These are phyloP conservation scores for Exophiala sideris DNA, from an alignment of 2,329 filamentous ascomycete genomes.

Conservation along the genomic window DNA sequence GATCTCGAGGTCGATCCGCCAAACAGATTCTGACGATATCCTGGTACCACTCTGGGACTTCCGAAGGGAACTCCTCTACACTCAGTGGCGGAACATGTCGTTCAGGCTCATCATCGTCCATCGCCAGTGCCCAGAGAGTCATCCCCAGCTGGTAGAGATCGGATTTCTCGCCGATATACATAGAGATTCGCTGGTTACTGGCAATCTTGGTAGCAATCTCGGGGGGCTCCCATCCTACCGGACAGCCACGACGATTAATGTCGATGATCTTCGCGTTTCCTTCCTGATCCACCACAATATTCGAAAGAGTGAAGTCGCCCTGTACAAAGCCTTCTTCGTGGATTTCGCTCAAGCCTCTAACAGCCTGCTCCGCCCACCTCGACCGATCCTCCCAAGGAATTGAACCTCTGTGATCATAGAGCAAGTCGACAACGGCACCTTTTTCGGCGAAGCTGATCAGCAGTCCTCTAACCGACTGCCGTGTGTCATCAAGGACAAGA, in stretches of 20 bases:
- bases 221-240: conserved; percentile 95
- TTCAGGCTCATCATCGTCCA: conserved; percentile 87
- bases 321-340: conserved; percentile 96
- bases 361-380: conserved; percentile 87
- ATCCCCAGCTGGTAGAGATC: conserved; percentile 95
- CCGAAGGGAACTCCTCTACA: conserved; percentile 52
- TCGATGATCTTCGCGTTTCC: conserved; percentile 96
- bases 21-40: conserved; percentile 74
- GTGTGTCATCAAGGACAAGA: conserved; percentile 76
- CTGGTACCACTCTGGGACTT: conserved; percentile 76
- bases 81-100: conserved; percentile 67
- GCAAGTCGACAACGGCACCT: conserved; percentile 83
- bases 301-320: conserved; percentile 94
- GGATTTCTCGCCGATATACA: conserved; percentile 98
- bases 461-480: conserved; percentile 75
- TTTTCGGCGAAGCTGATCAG: conserved; percentile 83
- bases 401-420: conserved; percentile 69
- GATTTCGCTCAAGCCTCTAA: conserved; percentile 83
- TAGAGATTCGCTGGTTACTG: conserved; percentile 83
- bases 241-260: conserved; percentile 95
- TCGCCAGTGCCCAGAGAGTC: conserved; percentile 90
- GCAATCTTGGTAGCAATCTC: conserved; percentile 83
- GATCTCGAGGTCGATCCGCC: conserved; percentile 66
- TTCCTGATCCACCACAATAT: conserved; percentile 84
- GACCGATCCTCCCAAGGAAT: conserved; percentile 70